Base-by-base conservation (phyloP, 2,329 filamentous ascomycete genomes). In the Pseudopithomyces maydicus region DNA sequence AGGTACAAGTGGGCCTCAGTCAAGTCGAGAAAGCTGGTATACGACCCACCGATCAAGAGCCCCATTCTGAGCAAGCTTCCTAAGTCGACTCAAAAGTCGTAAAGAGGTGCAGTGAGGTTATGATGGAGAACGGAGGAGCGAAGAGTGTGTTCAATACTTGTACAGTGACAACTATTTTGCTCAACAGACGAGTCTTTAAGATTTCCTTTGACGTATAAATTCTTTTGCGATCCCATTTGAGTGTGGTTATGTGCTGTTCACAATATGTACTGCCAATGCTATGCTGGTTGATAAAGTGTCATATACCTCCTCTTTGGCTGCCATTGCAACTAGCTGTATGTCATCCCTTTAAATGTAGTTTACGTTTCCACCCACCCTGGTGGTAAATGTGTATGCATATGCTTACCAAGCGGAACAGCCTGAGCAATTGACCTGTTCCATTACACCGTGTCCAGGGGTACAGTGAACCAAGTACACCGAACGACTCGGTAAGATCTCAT, bases 1-100 rank as follows among this genome's bases (percentile, higher is more conserved):
- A 83, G 81, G 71, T 99, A 99, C 89, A 99, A 98, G 88, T 99
- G 95, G 95, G 85, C 92, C 59, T 88, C 90, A 73, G 82, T 99
- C 79, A 99, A 99, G 90, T 90, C 92, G 71, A 89, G 95, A 76
- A 97, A 98, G 89, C 82, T 98, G 70, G 84, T 88, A 70, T 97
- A 96, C 82, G 90, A 88, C 77, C 91, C 92, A 63, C 92, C 92
- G 19, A 57, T 55, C 36, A 63, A 68, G 64, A 68, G 66, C 62
- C 68, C 62, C 58, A 68, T 72, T 12, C 66, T 72, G 44, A 61
- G 62, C 58, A 64, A 70, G 51, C 61, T 74, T 26, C 61, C 66
- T 57, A 72, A 74, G 69, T 69, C 69, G 53, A 20, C 66, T 61
- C 65, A 74, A 63, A 71, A 75, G 66, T 64, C 70, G 74, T 69